Evolutionary conservation across 495 filamentous ascomycete species (phyloP).

Genomic region (Neurospora sp.): DNA sequence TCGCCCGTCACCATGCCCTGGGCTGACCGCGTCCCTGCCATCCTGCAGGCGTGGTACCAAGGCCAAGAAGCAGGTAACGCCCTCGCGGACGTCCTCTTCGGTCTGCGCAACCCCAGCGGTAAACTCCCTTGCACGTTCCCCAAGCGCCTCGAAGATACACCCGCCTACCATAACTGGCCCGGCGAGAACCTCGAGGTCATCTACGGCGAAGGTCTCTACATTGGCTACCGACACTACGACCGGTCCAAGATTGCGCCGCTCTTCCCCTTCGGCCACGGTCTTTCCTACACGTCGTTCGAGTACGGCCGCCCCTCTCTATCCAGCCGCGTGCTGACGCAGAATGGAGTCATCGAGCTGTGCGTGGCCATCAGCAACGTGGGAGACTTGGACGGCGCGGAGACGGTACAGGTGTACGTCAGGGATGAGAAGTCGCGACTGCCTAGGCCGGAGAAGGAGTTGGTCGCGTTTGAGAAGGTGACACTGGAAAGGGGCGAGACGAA

Average conservation of each 20-base stretch:
- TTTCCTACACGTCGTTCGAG: conserved; percentile 70
- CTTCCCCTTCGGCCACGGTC: conserved; percentile 76
- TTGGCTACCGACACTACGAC: conserved; percentile 81
- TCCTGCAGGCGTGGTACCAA: conserved; percentile 70
- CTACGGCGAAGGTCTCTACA: conserved; percentile 77
- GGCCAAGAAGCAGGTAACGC: conserved; percentile 89
- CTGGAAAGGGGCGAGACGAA: conserved; percentile 60
- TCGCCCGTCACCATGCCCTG: conserved; percentile 83
- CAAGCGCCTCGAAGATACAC: conserved; percentile 64
- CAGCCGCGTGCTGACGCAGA: conserved; percentile 36
- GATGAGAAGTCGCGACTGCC: conserved; percentile 46
- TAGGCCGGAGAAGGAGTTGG: conserved; percentile 66
- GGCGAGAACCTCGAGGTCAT: conserved; percentile 67
- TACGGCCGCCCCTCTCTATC: conserved; percentile 52
- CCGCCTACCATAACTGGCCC: conserved; percentile 75
- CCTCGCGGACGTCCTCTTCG: conserved; percentile 77
- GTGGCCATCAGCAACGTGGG: conserved; percentile 65
- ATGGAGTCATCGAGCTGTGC: conserved; percentile 46
- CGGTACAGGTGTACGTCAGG: conserved; percentile 67
- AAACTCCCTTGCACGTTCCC: conserved; percentile 73
- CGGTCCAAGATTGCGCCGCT: conserved; percentile 51
- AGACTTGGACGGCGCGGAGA: conserved; percentile 55
- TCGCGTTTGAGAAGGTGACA: conserved; percentile 69
- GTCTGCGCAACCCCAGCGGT: conserved; percentile 72
- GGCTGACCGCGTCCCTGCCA: conserved; percentile 54